Percentiles rank a stretch among this genome's conserved stretches.
phyloP scores from a whole-genome alignment of 208 protist genomes.

The Trypanosoma conorhini region DNA sequence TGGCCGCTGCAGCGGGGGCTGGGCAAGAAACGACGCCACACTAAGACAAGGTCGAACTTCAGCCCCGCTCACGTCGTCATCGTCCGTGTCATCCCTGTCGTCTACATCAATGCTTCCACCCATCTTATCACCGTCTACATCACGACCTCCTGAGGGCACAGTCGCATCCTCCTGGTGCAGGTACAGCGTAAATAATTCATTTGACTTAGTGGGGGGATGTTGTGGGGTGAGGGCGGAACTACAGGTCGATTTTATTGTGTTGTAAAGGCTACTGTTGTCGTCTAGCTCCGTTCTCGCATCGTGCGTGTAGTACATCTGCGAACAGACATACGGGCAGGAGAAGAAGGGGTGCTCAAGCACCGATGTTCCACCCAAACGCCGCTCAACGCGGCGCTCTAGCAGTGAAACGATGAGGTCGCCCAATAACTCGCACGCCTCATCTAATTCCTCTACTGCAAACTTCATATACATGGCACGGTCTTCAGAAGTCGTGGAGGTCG shows the following conservation, averaged over 20 bases:
- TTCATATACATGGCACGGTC: constrained; percentile 40
- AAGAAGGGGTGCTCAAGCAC: constrained; percentile 91
- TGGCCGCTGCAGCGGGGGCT: constrained; percentile 35
- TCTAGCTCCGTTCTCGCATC: not conserved
- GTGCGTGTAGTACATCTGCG: constrained; percentile 70
- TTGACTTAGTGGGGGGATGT: not conserved
- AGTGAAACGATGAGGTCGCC: constrained; percentile 62
- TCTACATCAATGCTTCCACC: not conserved
- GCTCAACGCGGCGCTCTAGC: constrained; percentile 52
- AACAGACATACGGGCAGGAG: constrained; percentile 68
- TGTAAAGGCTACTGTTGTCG: not conserved
- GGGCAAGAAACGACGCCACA: constrained; percentile 19
- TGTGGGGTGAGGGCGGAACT: not conserved
- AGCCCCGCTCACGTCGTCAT: not conserved
- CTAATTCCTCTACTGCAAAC: constrained; percentile 44
- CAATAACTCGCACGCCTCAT: constrained; percentile 62
- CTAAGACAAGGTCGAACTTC: not conserved
- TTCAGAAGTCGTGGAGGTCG: constrained; percentile 6
- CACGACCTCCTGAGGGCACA: not conserved
- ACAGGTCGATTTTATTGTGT: not conserved
- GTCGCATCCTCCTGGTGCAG: not conserved
- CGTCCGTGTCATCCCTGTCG: not conserved
- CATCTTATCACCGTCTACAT: not conserved
- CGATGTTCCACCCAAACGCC: constrained; percentile 54
- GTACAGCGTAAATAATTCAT: not conserved